These are phyloP conservation scores for Solanum hybrid DNA, from an alignment of 305 asterid species.

Conservation along the genomic window DNA sequence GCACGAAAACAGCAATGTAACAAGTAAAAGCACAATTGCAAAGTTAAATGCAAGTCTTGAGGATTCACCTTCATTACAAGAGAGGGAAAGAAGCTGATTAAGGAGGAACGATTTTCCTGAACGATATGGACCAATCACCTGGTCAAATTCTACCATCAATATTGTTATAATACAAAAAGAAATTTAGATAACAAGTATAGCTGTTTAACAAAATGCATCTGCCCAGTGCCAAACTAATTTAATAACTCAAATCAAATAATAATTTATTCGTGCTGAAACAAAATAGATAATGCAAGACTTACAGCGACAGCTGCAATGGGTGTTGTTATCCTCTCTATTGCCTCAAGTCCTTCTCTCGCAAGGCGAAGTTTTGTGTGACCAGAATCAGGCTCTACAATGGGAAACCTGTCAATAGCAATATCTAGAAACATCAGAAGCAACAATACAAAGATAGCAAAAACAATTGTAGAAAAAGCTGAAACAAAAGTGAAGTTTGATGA, in stretches of 20 bases:
- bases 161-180: neutral
- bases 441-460: neutral
- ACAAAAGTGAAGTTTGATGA: neutral
- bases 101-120: slow-evolving; percentile 96
- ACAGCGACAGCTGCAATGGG: slow-evolving; percentile 96
- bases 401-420: slow-evolving; percentile 46
- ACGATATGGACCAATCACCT: slow-evolving; percentile 98
- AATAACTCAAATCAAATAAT: neutral
- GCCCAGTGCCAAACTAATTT: neutral
- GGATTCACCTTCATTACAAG: slow-evolving; percentile 83
- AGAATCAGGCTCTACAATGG: slow-evolving; percentile 91
- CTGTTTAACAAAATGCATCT: neutral
- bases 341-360: slow-evolving; percentile 80
- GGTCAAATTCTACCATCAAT: slow-evolving; percentile 4
- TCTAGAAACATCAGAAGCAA: neutral
- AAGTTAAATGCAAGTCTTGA: neutral
- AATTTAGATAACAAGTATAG: too few species aligned
- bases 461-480: neutral
- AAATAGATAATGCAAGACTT: slow-evolving; percentile 26
- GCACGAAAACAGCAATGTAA: neutral
- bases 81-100: slow-evolving; percentile 92
- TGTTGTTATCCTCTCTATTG: slow-evolving; percentile 75
- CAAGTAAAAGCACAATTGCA: neutral
- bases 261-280: too few species aligned
- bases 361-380: slow-evolving; percentile 94